phyloP scores from a whole-genome alignment of 164 flowering plant genomes.

The Echeveria elegans region DNA sequence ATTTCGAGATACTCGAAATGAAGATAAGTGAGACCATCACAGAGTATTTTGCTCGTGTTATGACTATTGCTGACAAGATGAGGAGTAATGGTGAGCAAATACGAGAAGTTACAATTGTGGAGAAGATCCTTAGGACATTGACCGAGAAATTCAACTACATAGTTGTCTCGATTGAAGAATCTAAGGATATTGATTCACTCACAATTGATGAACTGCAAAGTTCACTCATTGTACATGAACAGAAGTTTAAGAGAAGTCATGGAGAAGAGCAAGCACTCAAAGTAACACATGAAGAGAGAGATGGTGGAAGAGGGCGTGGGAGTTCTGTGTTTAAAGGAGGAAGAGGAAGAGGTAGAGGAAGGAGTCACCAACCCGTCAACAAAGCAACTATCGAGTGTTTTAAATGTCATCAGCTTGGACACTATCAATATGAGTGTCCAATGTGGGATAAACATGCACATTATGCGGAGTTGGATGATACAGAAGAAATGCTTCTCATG shows the following conservation, averaged over 20 bases:
- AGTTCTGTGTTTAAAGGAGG: neutral
- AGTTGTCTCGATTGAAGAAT: neutral
- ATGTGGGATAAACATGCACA: too few relatives aligned
- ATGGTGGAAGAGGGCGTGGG: neutral
- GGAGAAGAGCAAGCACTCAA: neutral
- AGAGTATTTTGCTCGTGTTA: neutral
- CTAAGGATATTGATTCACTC: neutral
- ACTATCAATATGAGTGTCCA: too few relatives aligned
- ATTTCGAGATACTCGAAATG: neutral
- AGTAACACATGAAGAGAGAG: neutral
- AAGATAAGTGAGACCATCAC: neutral
- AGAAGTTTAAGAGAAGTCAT: neutral
- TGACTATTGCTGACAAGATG: neutral
- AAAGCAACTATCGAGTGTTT: neutral
- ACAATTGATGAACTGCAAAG: neutral
- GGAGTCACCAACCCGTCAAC: too few relatives aligned
- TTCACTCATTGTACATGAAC: neutral
- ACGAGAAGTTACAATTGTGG: neutral
- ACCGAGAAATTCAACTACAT: neutral
- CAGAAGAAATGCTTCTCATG: neutral
- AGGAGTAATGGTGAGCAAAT: neutral
- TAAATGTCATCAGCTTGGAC: too few relatives aligned
- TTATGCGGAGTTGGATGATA: too few relatives aligned
- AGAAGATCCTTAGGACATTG: neutral
- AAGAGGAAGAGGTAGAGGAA: neutral